Conservation (phyloP, 2,329 filamentous ascomycete genomes). For the Ophiostoma fasciatum region DNA sequence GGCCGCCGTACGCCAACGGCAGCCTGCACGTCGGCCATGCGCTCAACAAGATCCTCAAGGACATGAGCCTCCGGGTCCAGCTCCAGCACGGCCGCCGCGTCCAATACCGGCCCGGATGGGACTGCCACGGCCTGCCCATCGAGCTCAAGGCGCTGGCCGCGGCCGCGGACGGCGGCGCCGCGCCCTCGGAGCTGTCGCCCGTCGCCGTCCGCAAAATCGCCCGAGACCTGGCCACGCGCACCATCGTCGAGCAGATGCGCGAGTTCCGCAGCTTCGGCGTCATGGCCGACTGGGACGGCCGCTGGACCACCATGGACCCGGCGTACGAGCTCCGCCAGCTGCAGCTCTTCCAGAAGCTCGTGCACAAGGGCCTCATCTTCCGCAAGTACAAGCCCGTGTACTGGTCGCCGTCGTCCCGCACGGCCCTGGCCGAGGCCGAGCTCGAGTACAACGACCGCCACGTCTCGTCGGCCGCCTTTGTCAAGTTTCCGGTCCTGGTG, state of each 20-base stretch:
- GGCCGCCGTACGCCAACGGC: conserved; percentile 93
- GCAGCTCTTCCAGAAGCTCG: conserved; percentile 60
- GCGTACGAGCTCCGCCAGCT: conserved; percentile 63
- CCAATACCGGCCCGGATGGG: conserved; percentile 84
- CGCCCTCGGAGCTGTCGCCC: conserved; percentile 25
- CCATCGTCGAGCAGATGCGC: conserved; percentile 57
- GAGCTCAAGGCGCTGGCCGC: conserved; percentile 81
- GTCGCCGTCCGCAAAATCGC: conserved; percentile 51
- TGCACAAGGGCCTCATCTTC: conserved; percentile 59
- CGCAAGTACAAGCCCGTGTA: conserved; percentile 71
- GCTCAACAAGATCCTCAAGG: conserved; percentile 93
- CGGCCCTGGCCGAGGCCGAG: conserved; percentile 71
- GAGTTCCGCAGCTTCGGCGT: conserved; percentile 60
- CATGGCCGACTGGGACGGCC: conserved; percentile 66
- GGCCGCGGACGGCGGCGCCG: conserved; percentile 8
- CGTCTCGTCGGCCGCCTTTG: conserved; percentile 56
- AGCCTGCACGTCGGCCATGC: conserved; percentile 84
- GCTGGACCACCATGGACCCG: conserved; percentile 67
- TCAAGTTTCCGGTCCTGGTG: conserved; percentile 55
- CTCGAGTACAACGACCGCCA: conserved; percentile 70
- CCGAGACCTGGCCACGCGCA: conserved; percentile 48
- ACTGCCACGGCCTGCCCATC: conserved; percentile 93
- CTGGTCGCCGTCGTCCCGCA: conserved; percentile 68
- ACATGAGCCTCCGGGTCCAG: conserved; percentile 74
- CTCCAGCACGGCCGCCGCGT: conserved; percentile 64